Base-by-base conservation (phyloP, 2,329 filamentous ascomycete species). In the Capronia epimyces region DNA sequence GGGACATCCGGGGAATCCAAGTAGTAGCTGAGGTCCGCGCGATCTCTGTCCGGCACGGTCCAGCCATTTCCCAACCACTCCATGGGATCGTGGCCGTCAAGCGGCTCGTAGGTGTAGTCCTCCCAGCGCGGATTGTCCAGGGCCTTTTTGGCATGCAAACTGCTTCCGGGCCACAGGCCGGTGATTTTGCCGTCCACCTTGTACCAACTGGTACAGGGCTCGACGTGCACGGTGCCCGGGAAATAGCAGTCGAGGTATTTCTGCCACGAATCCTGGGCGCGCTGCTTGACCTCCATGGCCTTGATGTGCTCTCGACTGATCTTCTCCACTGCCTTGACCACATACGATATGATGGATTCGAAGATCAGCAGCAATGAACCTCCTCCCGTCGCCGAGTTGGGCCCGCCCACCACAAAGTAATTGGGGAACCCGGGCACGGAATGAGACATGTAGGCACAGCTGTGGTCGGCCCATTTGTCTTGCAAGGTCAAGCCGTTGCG, bases 131-230 rank as follows among this genome's bases (percentile, higher is more conserved):
- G 67, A 2, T 66, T 62, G 9, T 65, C 60, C 15, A 71, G 51
- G 25, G 66, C 53, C 43, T 63, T 57, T 22, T 67, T 57, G 46
- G 67, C 70, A 20, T 68, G 65, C 9, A 68, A 61, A 15, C 64
- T 62, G 49, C 67, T 69, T 21, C 72, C 73, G 16, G 69, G 67
- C 63, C 69, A 75, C 13, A 71, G 61, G 1, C 71, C 72, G 5
- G 69, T 66, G 27, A 75, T 65, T 42, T 70, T 63, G n/a, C 72
- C 71, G 64, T 48, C 46, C 10, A 52, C 46, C 57, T 75, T 73
- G 59, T 80, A 80, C 76, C 76, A 79, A 47, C 71, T 74, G 39
- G 69, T 69, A 62, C 77, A 80, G 12, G 66, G 56, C 9, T 49
- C 58, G n/a, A 49, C 56, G 47, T 56, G 62, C 8, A 63, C 60